Base-by-base conservation (phyloP, 2,329 filamentous ascomycete genomes). In the Fusarium fracticaudum region DNA sequence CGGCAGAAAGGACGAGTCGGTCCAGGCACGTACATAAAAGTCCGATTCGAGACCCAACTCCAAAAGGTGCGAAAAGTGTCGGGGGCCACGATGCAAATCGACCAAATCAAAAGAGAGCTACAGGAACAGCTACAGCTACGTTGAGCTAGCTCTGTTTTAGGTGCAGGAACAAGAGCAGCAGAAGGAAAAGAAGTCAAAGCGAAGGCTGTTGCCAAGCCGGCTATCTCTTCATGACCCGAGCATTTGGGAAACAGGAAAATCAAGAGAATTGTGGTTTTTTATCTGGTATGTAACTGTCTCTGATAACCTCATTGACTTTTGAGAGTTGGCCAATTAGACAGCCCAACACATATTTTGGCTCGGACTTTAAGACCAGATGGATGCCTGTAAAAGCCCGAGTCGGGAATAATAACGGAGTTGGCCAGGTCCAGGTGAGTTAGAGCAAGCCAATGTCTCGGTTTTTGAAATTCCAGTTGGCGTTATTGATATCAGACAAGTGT, bases 171-270 rank as follows among this genome's bases (percentile, higher is more conserved):
- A 53, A 22, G 47, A 41, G 47, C n/a, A 38, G 14, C 33, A 71
- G 24, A 31, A 63, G 47, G 33, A 54, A 41, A 13, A 61, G 20
- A 67, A 45, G 44, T 29, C 38, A 51, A 35, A 20, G 50, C 53
- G 31, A 71, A 60, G 53, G 69, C 57, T 41, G 48, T 47, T 60
- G 72, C 71, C 72, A 74, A 74, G 72, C 63, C 72, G 64, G 67
- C 40, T 65, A 64, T 62, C 43, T 67, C 64, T 64, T 58, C 43
- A 51, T n/a, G 71, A 74, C 54, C 72, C 71, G 57, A 62, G 44
- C 24, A 51, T 58, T 55, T 74, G 68, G 71, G 26, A 67, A 67
- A 29, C 31, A 58, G 43, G 15, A 59, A 67, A 45, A 44, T 29
- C 26, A 26, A 60, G 53, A 47, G n/a, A 43, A 38, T 37, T 37